These are phyloP conservation scores for Suhomyces panamericanus DNA, from an alignment of 1,139 yeast genomes.

Conservation along the genomic window DNA sequence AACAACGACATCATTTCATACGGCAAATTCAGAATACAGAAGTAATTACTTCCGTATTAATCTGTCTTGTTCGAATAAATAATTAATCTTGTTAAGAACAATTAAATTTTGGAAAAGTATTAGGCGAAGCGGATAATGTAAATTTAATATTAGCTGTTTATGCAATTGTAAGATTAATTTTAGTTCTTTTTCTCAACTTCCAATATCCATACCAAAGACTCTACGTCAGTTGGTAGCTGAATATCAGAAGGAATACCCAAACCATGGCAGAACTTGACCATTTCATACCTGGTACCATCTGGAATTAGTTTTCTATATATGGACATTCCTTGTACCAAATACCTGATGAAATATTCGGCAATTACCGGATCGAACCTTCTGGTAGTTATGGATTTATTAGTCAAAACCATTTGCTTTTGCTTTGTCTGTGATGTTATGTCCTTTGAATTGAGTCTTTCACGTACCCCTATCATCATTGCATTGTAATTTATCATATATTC, in stretches of 20 bases:
- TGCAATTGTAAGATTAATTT: no score
- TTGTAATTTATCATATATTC: conserved; percentile 25
- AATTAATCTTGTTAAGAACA: no score
- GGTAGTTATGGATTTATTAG: conserved; percentile 3
- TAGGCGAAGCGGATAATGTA: no score
- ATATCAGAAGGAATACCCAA: conserved; percentile 27
- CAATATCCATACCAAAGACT: conserved; percentile 36
- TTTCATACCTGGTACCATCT: conserved; percentile 32
- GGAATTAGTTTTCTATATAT: conserved; percentile 26
- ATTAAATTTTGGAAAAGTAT: no score
- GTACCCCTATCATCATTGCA: conserved; percentile 10
- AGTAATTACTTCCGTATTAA: no score
- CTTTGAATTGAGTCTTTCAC: neutral
- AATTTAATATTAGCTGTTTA: no score
- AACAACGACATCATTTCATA: no score
- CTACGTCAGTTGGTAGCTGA: conserved; percentile 27
- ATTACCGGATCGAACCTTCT: conserved; percentile 17
- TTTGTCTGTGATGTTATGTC: neutral
- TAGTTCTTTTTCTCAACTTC: neutral
- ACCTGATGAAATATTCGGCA: conserved; percentile 20
- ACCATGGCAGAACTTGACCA: conserved; percentile 27
- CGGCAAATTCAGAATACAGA: no score
- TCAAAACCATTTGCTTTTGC: conserved; percentile 1
- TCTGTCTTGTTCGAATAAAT: no score
- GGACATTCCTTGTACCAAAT: conserved; percentile 33